Evolutionary conservation across 768 basidiomycete species (phyloP).

Genomic region (Tulasnella sp.): DNA sequence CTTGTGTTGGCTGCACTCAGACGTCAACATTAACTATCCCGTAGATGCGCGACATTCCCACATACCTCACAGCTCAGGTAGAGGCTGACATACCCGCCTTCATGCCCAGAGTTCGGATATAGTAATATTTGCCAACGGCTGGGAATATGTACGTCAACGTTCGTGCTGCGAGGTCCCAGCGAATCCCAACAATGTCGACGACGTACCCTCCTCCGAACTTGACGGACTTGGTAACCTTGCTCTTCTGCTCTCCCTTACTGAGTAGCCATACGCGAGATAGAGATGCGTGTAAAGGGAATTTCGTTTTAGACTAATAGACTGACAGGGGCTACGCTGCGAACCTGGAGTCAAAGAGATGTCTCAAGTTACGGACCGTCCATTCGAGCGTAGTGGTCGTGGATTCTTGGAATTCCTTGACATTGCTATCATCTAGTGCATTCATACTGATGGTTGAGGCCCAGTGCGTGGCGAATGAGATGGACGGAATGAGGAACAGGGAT

Average conservation of each 20-base stretch:
- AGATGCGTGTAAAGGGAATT: neutral
- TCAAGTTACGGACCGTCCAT: conserved; percentile 64
- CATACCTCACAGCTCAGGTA: conserved; percentile 74
- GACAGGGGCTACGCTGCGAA: too few species aligned
- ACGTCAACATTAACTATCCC: neutral
- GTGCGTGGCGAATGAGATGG: too few species aligned
- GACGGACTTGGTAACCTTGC: conserved; percentile 35
- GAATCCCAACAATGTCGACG: neutral
- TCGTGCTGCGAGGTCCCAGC: neutral
- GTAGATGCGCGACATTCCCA: conserved; percentile 10
- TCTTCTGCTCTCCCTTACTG: conserved; percentile 63
- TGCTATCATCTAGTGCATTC: neutral
- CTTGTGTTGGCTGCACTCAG: conserved; percentile 48
- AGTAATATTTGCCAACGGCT: conserved; percentile 51
- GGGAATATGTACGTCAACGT: conserved; percentile 15
- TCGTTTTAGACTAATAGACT: neutral
- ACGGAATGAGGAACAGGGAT: too few species aligned
- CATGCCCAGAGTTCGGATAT: conserved; percentile 66
- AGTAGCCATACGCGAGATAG: neutral
- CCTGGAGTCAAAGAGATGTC: conserved; percentile 61
- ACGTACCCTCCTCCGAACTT: conserved; percentile 57
- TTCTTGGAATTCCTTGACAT: conserved; percentile 34
- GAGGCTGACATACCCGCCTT: conserved; percentile 51
- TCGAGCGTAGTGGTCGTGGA: conserved; percentile 38
- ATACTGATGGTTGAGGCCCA: too few species aligned